Evolutionary conservation across 2,329 filamentous ascomycete species (phyloP).

Genomic region (Cladosporium sphaerospermum): DNA sequence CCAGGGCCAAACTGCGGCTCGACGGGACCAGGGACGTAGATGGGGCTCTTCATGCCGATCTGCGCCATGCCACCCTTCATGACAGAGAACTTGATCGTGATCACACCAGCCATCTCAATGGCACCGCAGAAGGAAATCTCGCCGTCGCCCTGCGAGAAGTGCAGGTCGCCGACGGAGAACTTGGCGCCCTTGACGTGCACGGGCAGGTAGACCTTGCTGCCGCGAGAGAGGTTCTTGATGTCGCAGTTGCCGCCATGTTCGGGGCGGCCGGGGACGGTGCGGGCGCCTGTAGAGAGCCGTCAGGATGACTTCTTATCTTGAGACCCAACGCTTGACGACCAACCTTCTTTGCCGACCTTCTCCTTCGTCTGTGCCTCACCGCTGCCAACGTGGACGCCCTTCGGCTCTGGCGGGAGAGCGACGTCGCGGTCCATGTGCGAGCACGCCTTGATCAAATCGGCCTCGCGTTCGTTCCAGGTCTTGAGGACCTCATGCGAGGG

Average conservation of each 20-base stretch:
- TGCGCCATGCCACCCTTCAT: slow-evolving; percentile 74
- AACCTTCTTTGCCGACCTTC: slow-evolving; percentile 63
- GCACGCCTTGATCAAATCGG: slow-evolving; percentile 64
- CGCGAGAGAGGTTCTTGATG: slow-evolving; percentile 77
- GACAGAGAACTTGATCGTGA: slow-evolving; percentile 84
- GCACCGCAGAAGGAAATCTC: slow-evolving; percentile 73
- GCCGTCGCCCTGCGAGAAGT: slow-evolving; percentile 83
- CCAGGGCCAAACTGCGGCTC: slow-evolving; percentile 83
- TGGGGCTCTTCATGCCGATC: slow-evolving; percentile 71
- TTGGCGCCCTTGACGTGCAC: slow-evolving; percentile 83
- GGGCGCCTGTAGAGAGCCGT: slow-evolving; percentile 40
- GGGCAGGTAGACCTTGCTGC: slow-evolving; percentile 77
- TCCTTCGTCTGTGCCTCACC: slow-evolving; percentile 52
- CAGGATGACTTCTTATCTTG: background rate
- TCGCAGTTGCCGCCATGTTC: slow-evolving; percentile 90
- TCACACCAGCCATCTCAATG: slow-evolving; percentile 89
- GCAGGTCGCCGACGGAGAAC: slow-evolving; percentile 82
- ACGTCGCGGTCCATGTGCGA: slow-evolving; percentile 63
- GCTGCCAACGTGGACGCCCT: slow-evolving; percentile 66
- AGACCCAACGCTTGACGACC: slow-evolving; percentile 30
- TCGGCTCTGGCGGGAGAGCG: slow-evolving; percentile 66
- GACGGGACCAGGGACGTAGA: slow-evolving; percentile 81
- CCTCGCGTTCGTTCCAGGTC: slow-evolving; percentile 80
- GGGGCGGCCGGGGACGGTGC: slow-evolving; percentile 76
- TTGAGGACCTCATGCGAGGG: slow-evolving; percentile 71